A percentile compares a stretch with the other conserved stretches of the same genome.
Evolutionary conservation across 352 stramenopile genomes (phyloP).

Genomic region (Pythium scleroteichum): DNA sequence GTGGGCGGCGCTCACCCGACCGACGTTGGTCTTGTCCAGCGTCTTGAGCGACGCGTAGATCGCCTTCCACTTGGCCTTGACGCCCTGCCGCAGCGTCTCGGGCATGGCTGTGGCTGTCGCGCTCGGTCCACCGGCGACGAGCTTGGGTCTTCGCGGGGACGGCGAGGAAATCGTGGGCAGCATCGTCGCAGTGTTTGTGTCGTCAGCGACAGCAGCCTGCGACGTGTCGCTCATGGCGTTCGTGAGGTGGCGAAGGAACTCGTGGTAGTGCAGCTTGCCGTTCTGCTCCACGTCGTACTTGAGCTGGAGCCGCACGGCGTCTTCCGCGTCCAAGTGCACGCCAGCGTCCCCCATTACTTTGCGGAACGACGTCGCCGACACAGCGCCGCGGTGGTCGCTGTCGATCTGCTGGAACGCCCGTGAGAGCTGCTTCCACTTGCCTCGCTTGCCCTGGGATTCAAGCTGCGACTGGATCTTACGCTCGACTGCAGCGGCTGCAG

Average conservation of each 20-base stretch:
- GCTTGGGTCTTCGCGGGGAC: conserved; percentile 2
- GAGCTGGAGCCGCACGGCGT: conserved; percentile 61
- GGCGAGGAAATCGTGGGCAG: conserved; percentile 12
- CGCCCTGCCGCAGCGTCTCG: conserved; percentile 44
- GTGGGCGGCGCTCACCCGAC: conserved; percentile 54
- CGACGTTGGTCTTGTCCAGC: conserved; percentile 54
- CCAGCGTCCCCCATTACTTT: conserved; percentile 65
- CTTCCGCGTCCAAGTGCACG: conserved; percentile 57
- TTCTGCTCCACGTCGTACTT: conserved; percentile 82
- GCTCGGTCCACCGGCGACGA: too few relatives aligned
- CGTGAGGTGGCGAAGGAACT: conserved; percentile 61
- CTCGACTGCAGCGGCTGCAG: conserved; percentile 44
- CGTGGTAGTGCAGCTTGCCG: conserved; percentile 63
- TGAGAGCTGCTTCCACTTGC: conserved; percentile 57
- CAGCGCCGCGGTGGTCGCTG: conserved; percentile 46
- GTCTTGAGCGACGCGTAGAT: conserved; percentile 72
- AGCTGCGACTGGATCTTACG: conserved; percentile 65
- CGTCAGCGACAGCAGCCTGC: not conserved
- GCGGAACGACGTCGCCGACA: conserved; percentile 47
- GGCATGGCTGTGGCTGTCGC: conserved; percentile 6
- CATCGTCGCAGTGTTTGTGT: not conserved
- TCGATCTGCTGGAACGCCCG: conserved; percentile 67
- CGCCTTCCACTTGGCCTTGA: conserved; percentile 72
- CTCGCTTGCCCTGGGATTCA: conserved; percentile 38
- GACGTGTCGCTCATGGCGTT: conserved; percentile 47